phyloP scores from a whole-genome alignment of 2,329 filamentous ascomycete genomes.

The Fusarium protoensiforme region DNA sequence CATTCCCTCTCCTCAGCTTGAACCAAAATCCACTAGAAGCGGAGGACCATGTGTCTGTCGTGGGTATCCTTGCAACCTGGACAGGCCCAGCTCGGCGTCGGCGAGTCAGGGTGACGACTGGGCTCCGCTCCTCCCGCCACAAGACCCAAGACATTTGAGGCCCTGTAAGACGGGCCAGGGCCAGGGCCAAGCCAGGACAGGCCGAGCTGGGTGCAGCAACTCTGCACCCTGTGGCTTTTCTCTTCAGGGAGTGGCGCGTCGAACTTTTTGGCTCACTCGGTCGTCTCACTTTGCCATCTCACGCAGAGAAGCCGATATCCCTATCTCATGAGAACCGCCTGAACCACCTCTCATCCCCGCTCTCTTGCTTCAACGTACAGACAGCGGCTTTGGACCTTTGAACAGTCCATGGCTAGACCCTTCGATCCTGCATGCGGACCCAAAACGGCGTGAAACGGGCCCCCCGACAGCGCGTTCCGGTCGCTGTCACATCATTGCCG shows the following conservation, averaged over 20 bases:
- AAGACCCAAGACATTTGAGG: slow-evolving; percentile 19
- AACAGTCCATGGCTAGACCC: background rate
- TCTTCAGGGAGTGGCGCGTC: slow-evolving; percentile 1
- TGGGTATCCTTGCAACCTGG: background rate
- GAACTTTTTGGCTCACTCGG: background rate
- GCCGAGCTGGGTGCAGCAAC: background rate
- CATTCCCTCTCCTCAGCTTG: background rate
- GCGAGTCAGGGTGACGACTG: slow-evolving; percentile 19
- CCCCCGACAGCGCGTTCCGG: slow-evolving; percentile 10
- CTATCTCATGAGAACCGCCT: slow-evolving; percentile 10
- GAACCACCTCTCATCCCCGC: background rate
- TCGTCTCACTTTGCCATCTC: slow-evolving; percentile 6
- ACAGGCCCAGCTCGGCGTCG: background rate
- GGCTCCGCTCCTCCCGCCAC: slow-evolving; percentile 8
- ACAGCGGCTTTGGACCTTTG: background rate
- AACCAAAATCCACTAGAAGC: background rate
- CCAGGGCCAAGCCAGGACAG: slow-evolving; percentile 7
- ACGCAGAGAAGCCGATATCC: background rate
- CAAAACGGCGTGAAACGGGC: background rate
- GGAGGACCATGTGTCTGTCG: background rate
- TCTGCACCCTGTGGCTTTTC: slow-evolving; percentile 20
- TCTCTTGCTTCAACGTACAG: background rate
- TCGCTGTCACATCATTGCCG: slow-evolving; percentile 5
- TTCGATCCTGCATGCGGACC: slow-evolving; percentile 4
- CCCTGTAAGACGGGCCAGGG: slow-evolving; percentile 11